Percentiles rank a stretch among this genome's conserved stretches.
These are phyloP conservation scores for Leccinellum albellum DNA, from an alignment of 768 basidiomycete species.

Conservation along the genomic window DNA sequence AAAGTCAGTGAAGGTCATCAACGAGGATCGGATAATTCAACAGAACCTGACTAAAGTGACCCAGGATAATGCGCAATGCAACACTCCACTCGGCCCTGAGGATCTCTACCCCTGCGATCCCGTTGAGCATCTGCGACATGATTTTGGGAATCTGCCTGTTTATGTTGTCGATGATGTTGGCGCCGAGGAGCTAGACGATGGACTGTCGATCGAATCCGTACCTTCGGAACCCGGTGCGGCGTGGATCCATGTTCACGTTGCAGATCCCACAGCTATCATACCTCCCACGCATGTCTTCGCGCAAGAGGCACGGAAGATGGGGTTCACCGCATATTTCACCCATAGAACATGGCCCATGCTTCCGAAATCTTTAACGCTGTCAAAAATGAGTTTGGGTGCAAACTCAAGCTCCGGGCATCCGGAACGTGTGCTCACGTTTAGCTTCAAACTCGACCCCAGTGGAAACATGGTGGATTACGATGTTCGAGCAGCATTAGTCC, in stretches of 20 bases:
- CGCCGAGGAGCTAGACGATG: conserved; percentile 92
- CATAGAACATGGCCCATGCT: conserved; percentile 70
- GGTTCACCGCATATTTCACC: conserved; percentile 58
- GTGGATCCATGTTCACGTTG: conserved; percentile 92
- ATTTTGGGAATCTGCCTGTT: conserved; percentile 77
- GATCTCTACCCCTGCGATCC: conserved; percentile 65
- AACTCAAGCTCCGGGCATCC: conserved; percentile 27
- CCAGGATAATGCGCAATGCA: conserved; percentile 3
- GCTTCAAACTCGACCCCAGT: conserved; percentile 54
- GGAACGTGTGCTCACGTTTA: conserved; percentile 76
- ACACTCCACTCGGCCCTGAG: conserved; percentile 49
- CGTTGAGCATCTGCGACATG: conserved; percentile 70
- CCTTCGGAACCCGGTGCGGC: conserved; percentile 50
- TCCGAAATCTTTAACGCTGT: conserved; percentile 53
- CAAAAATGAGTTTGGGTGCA: conserved; percentile 47
- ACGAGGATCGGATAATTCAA: conserved; percentile 28
- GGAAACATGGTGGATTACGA: conserved; percentile 70
- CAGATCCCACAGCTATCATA: conserved; percentile 83
- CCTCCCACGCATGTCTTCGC: conserved; percentile 66
- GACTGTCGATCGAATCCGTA: conserved; percentile 76
- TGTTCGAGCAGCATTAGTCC: conserved; percentile 69
- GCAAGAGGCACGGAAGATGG: conserved; percentile 48
- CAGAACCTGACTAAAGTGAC: conserved; percentile 13
- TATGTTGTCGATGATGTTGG: conserved; percentile 81
- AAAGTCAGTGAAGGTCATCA: conserved; percentile 31